phyloP scores from a whole-genome alignment of 176 grass and related monocot genomes.

The Oryza glaberrima region DNA sequence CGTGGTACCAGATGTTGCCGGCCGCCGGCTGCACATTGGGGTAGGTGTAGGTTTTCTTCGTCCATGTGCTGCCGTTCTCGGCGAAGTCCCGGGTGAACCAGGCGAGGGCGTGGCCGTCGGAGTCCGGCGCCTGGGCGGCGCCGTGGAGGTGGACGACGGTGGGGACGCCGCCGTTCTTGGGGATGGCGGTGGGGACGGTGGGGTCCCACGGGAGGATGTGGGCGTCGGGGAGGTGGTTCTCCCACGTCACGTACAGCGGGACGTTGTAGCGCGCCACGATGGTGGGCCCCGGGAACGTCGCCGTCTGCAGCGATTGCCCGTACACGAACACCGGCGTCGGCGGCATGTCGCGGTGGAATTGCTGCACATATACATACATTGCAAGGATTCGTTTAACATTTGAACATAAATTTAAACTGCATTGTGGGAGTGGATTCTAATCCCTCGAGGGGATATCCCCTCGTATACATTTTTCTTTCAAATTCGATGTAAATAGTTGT shows the following conservation, averaged over 20 bases:
- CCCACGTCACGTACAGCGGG: not conserved
- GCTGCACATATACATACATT: slow-evolving; percentile 4
- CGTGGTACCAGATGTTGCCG: not conserved
- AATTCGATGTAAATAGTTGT: no score
- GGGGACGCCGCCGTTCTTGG: not conserved
- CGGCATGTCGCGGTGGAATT: slow-evolving; percentile 57
- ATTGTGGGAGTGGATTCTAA: no score
- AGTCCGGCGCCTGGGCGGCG: not conserved
- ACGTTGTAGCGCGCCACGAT: slow-evolving; percentile 31
- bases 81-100: not conserved
- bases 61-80: not conserved
- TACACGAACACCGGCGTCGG: slow-evolving; percentile 46
- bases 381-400: no score
- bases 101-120: not conserved
- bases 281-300: slow-evolving; percentile 47
- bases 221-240: not conserved
- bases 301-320: slow-evolving; percentile 18
- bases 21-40: not conserved
- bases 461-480: no score
- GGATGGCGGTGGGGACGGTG: not conserved
- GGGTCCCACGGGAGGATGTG: not conserved
- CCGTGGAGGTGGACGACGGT: not conserved
- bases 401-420: no score
- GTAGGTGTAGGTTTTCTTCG: not conserved
- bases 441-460: no score